Percentiles rank a stretch among this genome's conserved stretches.
These are phyloP conservation scores for Colletotrichum sp. DNA, from an alignment of 2,329 filamentous ascomycete genomes.

Conservation along the genomic window DNA sequence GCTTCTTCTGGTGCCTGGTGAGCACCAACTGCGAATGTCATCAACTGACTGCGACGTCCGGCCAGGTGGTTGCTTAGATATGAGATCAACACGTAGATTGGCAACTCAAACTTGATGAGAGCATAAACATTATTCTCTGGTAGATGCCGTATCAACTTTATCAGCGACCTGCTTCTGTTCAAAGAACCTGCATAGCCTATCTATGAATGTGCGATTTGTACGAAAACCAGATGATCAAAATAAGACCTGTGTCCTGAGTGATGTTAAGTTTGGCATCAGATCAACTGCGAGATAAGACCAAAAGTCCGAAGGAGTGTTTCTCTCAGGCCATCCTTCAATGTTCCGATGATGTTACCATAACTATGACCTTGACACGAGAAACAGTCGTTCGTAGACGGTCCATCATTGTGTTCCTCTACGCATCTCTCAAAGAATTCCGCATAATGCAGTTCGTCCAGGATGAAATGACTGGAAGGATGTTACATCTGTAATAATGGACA, in stretches of 20 bases:
- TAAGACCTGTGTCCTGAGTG: background rate
- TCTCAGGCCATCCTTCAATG: background rate
- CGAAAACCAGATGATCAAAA: background rate
- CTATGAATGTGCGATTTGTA: background rate
- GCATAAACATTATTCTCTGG: background rate
- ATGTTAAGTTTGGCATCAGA: background rate
- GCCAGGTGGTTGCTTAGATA: background rate
- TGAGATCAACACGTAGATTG: background rate
- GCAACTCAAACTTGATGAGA: background rate
- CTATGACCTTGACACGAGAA: background rate
- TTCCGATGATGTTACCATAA: background rate
- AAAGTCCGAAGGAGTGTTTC: background rate
- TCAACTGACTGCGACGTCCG: too few relatives aligned
- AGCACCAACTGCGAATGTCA: too few relatives aligned
- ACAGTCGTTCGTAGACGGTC: background rate
- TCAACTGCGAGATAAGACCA: background rate
- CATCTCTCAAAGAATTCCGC: background rate
- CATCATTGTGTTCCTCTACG: rapidly evolving
- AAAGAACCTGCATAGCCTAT: background rate
- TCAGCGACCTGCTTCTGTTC: background rate
- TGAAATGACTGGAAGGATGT: background rate
- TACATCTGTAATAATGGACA: background rate
- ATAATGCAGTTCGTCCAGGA: background rate
- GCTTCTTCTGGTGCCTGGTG: too few relatives aligned
- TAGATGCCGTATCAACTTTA: background rate